Evolutionary conservation across 345 rosid species (phyloP).

Genomic region (Microcos paniculata): DNA sequence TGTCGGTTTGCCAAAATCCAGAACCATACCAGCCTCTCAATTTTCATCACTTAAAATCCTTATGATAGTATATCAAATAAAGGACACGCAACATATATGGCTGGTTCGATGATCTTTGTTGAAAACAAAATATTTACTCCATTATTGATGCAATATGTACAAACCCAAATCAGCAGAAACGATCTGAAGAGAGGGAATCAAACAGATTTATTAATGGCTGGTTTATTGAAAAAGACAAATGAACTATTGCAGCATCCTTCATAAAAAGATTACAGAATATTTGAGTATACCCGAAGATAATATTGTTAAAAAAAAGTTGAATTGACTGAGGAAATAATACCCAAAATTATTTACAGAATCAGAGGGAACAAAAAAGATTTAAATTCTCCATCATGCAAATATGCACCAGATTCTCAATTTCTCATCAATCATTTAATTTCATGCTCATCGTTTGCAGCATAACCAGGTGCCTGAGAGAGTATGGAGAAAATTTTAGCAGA

Average conservation of each 20-base stretch:
- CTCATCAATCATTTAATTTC: background rate
- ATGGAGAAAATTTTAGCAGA: background rate
- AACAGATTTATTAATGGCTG: background rate
- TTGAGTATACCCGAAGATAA: background rate
- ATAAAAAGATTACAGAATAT: background rate
- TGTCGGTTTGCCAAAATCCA: background rate
- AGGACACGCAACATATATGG: background rate
- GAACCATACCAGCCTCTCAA: background rate
- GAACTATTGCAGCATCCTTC: background rate
- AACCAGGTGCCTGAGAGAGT: background rate
- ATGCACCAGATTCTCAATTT: background rate
- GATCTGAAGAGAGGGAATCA: background rate
- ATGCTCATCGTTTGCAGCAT: background rate
- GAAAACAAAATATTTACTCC: no score
- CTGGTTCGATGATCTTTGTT: background rate
- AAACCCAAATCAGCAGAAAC: background rate
- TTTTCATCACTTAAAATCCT: background rate
- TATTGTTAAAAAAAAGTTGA: background rate
- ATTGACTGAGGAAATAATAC: background rate
- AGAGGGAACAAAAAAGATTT: background rate
- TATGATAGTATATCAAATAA: background rate
- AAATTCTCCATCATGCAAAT: background rate
- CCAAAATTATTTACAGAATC: conserved; percentile 5
- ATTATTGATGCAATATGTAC: no score
- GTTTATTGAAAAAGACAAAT: background rate